Evolutionary conservation across 2,329 filamentous ascomycete species (phyloP).

Genomic region (Phoma sp.): DNA sequence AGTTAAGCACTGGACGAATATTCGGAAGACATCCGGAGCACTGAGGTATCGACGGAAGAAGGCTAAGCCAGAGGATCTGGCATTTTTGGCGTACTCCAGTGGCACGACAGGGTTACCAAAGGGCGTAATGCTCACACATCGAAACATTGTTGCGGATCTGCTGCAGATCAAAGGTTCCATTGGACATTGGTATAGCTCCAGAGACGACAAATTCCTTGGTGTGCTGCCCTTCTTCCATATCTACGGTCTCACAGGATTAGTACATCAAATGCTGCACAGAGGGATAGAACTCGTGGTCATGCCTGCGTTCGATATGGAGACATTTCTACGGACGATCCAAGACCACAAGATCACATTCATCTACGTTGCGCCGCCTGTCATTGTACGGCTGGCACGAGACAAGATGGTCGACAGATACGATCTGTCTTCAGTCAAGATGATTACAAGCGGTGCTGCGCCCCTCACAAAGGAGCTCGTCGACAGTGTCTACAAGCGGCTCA

Average conservation of each 20-base stretch:
- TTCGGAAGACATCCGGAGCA: conserved; percentile 68
- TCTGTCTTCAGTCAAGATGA: conserved; percentile 75
- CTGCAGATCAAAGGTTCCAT: conserved; percentile 80
- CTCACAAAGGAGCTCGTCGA: conserved; percentile 80
- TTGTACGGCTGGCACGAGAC: conserved; percentile 78
- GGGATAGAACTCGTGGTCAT: conserved; percentile 74
- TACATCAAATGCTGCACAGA: conserved; percentile 71
- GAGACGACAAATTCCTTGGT: conserved; percentile 71
- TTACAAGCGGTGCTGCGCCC: conserved; percentile 86
- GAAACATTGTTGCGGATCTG: conserved; percentile 67
- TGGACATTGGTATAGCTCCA: conserved; percentile 77
- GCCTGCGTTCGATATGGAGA: conserved; percentile 79
- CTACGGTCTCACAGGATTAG: conserved; percentile 77
- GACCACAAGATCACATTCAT: conserved; percentile 74
- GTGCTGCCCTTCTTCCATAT: conserved; percentile 92
- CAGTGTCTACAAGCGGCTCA: conserved; percentile 73
- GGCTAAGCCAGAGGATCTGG: conserved; percentile 70
- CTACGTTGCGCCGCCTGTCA: conserved; percentile 83
- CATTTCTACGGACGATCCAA: conserved; percentile 77
- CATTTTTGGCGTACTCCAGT: conserved; percentile 71
- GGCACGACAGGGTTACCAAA: conserved; percentile 54
- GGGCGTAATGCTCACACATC: conserved; percentile 54
- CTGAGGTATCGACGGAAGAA: conserved; percentile 66
- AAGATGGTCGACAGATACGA: conserved; percentile 81
- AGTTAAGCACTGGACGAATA: conserved; percentile 74